Base-by-base conservation (phyloP, 352 stramenopile genomes). In the Globisporangium emineosum region DNA sequence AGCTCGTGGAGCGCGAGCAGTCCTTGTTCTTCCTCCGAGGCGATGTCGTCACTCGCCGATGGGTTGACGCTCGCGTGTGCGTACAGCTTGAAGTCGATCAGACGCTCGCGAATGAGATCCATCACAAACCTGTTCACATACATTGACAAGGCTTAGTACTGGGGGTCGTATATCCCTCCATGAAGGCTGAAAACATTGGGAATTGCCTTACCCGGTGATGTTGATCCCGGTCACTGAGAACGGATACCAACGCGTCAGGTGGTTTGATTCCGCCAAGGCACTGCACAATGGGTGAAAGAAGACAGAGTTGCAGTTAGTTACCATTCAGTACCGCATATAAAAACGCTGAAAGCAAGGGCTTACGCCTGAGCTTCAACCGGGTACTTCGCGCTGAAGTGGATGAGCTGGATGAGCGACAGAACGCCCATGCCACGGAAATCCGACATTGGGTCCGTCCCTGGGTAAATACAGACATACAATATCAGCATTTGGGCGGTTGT, bases 211-310 rank as follows among this genome's bases (percentile, higher is more conserved):
- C 79, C 77, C 77, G 2, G 87, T 95, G 64, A 95, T 83, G 66
- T 95, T 95, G 73, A 95, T 95, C 21, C 87, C 87, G 4, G 87
- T 94, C 10, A 93, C 82, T 8, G 85, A 79, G 57, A 95, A 95
- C 40, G 87, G 87, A 60, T 95, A 95, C 87, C 87, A 95, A 15
- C 83, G 78, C 27, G 82, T 92, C 37, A 81, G 87, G 57, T 95
- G 87, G 58, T 93, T 94, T 17, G 87, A 93, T 60, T 95, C 85
- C 12, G 81, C 78, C 40, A 95, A 64, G 0, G 84, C 83, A 29
- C 87, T 95, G 47, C 13, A 59, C n/a, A 50, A 47, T 42, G 12
- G 21, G 10, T 12, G 29, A 21, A 52, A 25, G 12, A 30, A 5
- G 7, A 49, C 2, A 47, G 25, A 8, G 8, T 19, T 52, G 8